Base-by-base conservation (phyloP, 2,329 filamentous ascomycete genomes). In the Aspergillus proliferans region DNA sequence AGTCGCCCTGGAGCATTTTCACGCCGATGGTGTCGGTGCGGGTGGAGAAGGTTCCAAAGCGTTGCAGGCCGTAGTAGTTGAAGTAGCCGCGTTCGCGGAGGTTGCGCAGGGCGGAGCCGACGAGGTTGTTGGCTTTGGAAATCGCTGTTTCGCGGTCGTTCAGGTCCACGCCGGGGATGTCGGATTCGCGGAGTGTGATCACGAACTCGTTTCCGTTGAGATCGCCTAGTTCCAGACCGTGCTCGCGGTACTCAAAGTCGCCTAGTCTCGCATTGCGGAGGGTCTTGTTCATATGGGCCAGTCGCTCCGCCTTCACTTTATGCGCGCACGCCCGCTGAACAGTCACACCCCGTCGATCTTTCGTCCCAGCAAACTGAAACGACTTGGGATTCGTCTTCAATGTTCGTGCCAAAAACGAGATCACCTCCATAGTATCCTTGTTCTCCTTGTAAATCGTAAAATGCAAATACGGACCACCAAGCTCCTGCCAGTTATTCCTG, bases 21-120 rank as follows among this genome's bases (percentile, higher is more conserved):
- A 86, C 82, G 44, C 93, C 93, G 45, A 96, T 76, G 38, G 85
- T 80, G 62, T 97, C 89, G 0, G 93, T 98, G 30, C 90, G 87
- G 10, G 88, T 86, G 24, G 83, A 75, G 68, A 93, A 92, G 0
- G 90, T 92, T 24, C 93, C 93, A 61, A 98, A 98, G 21, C 93
- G 84, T 71, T 98, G 93, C n/a, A 97, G 82, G 7, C 93, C 93
- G 63, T 91, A 98, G 73, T 97, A 98, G 71, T 98, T 98, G 70
- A 98, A 84, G 75, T 94, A 98, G 2, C 93, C 93, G 41, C 85
- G 79, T 40, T 82, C 72, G 47, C 79, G 76, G 57, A 97, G 81
- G 54, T 85, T 81, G 39, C 79, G 73, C 45, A 95, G 73, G 1
- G 88, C 61, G 77, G 52, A 75, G 62, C 52, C 77, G 63, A 53